These are phyloP conservation scores for Lolium rigidum DNA, from an alignment of 176 grass and related monocot genomes.

Conservation along the genomic window DNA sequence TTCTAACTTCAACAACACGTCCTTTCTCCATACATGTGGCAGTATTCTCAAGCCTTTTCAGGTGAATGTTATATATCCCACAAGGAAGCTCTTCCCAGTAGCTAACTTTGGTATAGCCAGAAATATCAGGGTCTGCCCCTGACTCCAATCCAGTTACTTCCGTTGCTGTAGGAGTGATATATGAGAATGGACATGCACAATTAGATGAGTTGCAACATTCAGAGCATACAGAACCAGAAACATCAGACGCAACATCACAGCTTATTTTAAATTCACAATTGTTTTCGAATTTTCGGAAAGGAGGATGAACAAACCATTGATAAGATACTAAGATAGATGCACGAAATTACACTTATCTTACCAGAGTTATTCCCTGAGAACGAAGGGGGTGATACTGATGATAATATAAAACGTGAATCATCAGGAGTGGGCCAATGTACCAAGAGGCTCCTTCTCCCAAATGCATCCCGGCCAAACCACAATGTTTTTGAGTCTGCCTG, in stretches of 20 bases:
- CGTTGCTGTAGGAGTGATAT: constrained; percentile 38
- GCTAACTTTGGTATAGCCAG: constrained; percentile 36
- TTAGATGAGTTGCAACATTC: neutral
- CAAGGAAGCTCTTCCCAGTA: constrained; percentile 94
- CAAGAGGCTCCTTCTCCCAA: constrained; percentile 88
- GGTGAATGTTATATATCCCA: constrained; percentile 72
- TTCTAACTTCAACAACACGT: constrained; percentile 52
- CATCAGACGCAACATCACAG: neutral
- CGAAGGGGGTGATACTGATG: constrained; percentile 71
- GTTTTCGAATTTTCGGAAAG: neutral
- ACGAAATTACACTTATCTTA: constrained; percentile 40
- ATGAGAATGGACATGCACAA: constrained; percentile 32
- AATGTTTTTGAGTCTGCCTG: constrained; percentile 65
- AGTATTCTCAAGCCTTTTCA: constrained; percentile 46
- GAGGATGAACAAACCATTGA: constrained; percentile 6
- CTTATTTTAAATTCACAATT: neutral
- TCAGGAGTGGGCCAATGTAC: constrained; percentile 83
- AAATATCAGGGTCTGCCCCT: constrained; percentile 45
- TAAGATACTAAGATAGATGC: neutral
- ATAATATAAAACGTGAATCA: constrained; percentile 73
- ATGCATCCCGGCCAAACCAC: constrained; percentile 90
- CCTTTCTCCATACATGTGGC: constrained; percentile 36
- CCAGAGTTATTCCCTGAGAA: constrained; percentile 42
- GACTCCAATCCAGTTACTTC: constrained; percentile 39
- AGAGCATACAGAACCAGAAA: constrained; percentile 30